Base-by-base conservation (phyloP, 768 basidiomycete genomes). In the Galerina marginata region DNA sequence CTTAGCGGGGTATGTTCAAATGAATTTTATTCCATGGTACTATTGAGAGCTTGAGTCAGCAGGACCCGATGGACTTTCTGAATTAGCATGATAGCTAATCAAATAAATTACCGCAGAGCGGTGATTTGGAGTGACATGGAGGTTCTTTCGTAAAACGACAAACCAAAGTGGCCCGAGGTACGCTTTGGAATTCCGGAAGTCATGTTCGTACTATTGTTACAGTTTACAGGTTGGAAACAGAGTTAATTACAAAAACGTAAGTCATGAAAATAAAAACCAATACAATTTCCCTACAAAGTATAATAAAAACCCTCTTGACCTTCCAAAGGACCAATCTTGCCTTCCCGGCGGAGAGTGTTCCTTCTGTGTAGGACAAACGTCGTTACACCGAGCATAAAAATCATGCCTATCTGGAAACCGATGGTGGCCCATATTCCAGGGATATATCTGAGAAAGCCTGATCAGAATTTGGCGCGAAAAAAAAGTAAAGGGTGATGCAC, bases 361-460 rank as follows among this genome's bases (percentile, higher is more conserved):
- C 71, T 67, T 26, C 66, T 64, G 29, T 50, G 64, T 53, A 75
- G 74, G 16, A 70, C 70, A 40, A 65, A 65, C 12, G 73, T 69
- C 14, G 73, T 75, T 14, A 69, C 25, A 1, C 56, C 60, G 14
- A 76, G 59, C 14, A 77, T 64, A n/a, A 62, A 14, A 23, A 79
- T 51, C 67, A 75, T 72, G 2, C 72, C 58, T 25, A 76, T 62
- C 54, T 79, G 77, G 60, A 72, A 74, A 14, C 70, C 75, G 23
- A 76, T 72, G 2, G 73, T 75, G 1, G 74, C 72, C 75, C 75
- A 77, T 20, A 77, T 69, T 3, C 77, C 77, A 15, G 71, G 69
- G 20, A 76, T 59, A 49, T 74, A 75, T 54, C 70, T 70, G 14
- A 15, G 38, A 54, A 40, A 26, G 45, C 36, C 43, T 12, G 15